Evolutionary conservation across 768 basidiomycete species (phyloP).

Genomic region (Lactifluus volemus): DNA sequence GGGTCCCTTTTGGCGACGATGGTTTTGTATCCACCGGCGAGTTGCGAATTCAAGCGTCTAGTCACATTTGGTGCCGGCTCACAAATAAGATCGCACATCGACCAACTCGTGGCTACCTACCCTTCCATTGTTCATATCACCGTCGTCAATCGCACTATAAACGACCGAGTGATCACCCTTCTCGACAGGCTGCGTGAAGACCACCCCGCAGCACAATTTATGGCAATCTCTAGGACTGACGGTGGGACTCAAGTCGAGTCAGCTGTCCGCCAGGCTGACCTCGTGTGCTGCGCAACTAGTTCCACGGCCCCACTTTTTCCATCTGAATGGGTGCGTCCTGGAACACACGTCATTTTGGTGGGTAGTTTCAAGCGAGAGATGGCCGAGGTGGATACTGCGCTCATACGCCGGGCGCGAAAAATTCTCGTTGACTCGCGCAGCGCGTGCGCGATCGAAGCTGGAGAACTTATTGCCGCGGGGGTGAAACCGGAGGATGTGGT

Average conservation of each 20-base stretch:
- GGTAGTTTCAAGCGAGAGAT: conserved; percentile 79
- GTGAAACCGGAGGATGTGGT: conserved; percentile 34
- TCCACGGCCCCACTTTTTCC: conserved; percentile 64
- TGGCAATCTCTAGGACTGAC: conserved; percentile 2
- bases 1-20: conserved; percentile 62
- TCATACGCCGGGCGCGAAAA: conserved; percentile 45
- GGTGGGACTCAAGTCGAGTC: conserved; percentile 21
- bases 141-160: conserved; percentile 55
- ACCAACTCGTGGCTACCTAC: conserved; percentile 51
- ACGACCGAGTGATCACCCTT: conserved; percentile 39
- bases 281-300: conserved; percentile 71
- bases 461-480: conserved; percentile 62
- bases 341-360: conserved; percentile 65
- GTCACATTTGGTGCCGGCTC: conserved; percentile 69
- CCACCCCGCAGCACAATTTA: conserved; percentile 23
- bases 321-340: conserved; percentile 48
- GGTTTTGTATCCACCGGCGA: conserved; percentile 35
- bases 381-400: conserved; percentile 58
- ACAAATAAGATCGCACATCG: conserved; percentile 58
- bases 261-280: conserved; percentile 39
- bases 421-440: conserved; percentile 68
- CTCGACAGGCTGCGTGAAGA: conserved; percentile 23
- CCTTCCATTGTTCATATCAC: conserved; percentile 43
- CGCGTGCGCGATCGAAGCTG: conserved; percentile 70
- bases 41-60: conserved; percentile 32